Conservation (phyloP, 257 asterid species). For the Nicotiana knightiana region DNA sequence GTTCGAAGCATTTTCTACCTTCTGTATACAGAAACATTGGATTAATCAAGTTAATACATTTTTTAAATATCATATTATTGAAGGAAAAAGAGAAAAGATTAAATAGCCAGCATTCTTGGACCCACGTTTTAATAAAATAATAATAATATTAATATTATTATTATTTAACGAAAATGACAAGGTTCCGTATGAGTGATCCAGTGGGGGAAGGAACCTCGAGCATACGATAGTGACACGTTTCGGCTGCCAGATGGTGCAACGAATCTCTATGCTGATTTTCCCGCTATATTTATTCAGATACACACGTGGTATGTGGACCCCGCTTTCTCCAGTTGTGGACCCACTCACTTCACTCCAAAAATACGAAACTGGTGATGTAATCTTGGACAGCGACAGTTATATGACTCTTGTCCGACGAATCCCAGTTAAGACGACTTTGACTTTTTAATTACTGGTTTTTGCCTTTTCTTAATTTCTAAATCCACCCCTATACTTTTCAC, state of each 20-base stretch:
- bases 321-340: too few relatives aligned
- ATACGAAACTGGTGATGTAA: slow-evolving; percentile 22
- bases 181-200: too few relatives aligned
- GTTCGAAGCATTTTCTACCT: not conserved
- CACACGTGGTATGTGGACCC: not conserved
- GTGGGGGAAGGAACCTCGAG: too few relatives aligned
- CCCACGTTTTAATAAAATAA: too few relatives aligned
- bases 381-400: not conserved
- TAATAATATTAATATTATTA: too few relatives aligned
- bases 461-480: not conserved
- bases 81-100: too few relatives aligned
- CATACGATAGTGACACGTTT: not conserved
- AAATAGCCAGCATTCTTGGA: too few relatives aligned
- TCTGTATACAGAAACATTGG: not conserved
- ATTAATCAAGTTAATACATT: too few relatives aligned
- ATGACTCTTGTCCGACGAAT: slow-evolving; percentile 20
- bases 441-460: not conserved
- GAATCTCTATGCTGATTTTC: not conserved
- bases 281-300: not conserved
- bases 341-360: not conserved
- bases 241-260: not conserved
- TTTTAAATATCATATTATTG: too few relatives aligned
- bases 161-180: too few relatives aligned
- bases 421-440: slow-evolving; percentile 22
- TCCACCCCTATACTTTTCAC: not conserved